Percentiles rank a stretch among this genome's conserved stretches.
These are phyloP conservation scores for Hibiscus syriacus DNA, from an alignment of 345 rosid genomes.

Conservation along the genomic window DNA sequence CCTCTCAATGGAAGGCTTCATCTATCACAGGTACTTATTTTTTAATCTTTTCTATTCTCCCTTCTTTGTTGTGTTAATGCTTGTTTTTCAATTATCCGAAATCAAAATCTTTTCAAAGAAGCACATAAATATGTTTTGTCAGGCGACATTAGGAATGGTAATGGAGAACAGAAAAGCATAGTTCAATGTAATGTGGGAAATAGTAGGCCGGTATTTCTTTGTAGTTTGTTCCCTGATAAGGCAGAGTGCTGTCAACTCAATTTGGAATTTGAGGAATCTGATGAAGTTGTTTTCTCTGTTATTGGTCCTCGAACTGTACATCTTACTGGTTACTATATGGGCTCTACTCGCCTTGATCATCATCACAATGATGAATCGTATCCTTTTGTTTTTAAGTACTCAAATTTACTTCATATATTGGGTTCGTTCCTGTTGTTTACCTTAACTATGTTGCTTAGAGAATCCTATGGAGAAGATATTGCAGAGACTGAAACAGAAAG, in stretches of 20 bases:
- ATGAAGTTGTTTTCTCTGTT: constrained; percentile 64
- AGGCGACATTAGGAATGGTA: constrained; percentile 62
- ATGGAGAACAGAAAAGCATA: too few relatives aligned
- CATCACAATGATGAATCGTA: constrained; percentile 40
- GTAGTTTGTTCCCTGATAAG: too few relatives aligned
- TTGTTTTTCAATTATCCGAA: background rate
- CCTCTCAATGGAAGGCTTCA: constrained; percentile 43
- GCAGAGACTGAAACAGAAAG: constrained; percentile 43
- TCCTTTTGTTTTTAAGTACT: constrained; percentile 23
- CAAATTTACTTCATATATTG: constrained; percentile 31
- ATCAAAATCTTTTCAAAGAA: background rate
- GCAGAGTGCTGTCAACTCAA: too few relatives aligned
- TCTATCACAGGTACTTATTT: constrained; percentile 47
- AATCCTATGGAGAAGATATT: constrained; percentile 13
- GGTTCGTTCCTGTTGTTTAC: too few relatives aligned
- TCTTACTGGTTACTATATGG: too few relatives aligned
- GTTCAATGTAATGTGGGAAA: too few relatives aligned
- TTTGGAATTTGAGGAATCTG: constrained; percentile 69
- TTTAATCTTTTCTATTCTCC: too few relatives aligned
- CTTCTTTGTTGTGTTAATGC: too few relatives aligned
- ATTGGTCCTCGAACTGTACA: constrained; percentile 62
- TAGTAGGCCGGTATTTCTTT: too few relatives aligned
- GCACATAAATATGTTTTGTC: background rate
- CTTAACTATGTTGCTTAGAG: constrained; percentile 2
- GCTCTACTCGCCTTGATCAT: too few relatives aligned